A percentile compares a stretch with the other conserved stretches of the same genome.
Conservation (phyloP, 129 eudicot species). For the Centella asiatica region DNA sequence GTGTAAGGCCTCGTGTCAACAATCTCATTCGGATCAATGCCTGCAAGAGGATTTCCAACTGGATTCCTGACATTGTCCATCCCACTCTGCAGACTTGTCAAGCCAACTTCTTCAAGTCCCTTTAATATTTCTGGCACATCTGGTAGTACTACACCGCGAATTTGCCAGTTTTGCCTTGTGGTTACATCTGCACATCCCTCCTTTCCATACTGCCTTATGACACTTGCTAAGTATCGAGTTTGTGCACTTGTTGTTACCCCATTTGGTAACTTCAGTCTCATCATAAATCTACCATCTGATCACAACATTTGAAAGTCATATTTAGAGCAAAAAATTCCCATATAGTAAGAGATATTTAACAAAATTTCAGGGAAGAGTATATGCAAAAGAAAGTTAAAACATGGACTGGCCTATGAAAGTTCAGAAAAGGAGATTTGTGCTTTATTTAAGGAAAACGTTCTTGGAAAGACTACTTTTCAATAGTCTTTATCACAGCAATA, state of each 20-base stretch:
- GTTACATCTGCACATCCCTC: constrained; percentile 92
- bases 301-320: constrained; percentile 9
- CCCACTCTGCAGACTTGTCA: constrained; percentile 93
- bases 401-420: too few relatives aligned
- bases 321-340: constrained; percentile 17
- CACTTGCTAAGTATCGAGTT: constrained; percentile 85
- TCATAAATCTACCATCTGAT: constrained; percentile 94
- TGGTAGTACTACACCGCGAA: constrained; percentile 81
- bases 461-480: too few relatives aligned
- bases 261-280: constrained; percentile 94
- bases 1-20: constrained; percentile 82
- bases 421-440: too few relatives aligned
- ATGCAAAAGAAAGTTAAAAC: too few relatives aligned
- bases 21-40: constrained; percentile 84
- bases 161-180: constrained; percentile 98
- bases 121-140: constrained; percentile 82
- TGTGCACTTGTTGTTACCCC: constrained; percentile 92
- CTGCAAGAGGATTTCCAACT: constrained; percentile 93
- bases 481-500: too few relatives aligned
- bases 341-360: too few relatives aligned
- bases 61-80: constrained; percentile 98
- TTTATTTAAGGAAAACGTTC: too few relatives aligned
- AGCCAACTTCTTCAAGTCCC: constrained; percentile 79
- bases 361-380: too few relatives aligned
- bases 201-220: constrained; percentile 73